phyloP scores from a whole-genome alignment of 192 early-diverging fungal genomes.

The Coemansia aciculifera region DNA sequence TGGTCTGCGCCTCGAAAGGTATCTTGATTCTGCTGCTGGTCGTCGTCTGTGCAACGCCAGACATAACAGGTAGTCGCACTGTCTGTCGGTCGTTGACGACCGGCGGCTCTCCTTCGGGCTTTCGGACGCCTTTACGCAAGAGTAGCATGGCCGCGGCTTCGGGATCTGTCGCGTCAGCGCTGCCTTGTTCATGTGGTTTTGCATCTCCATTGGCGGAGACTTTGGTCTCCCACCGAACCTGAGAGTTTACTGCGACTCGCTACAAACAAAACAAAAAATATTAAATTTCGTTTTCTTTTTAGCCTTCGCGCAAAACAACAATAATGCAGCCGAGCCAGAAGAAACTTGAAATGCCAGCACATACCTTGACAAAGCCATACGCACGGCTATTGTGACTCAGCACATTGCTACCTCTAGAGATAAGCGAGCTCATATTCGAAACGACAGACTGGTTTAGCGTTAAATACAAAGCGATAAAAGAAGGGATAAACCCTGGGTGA shows the following conservation, averaged over 20 bases:
- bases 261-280: constrained; percentile 14
- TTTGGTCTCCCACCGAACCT: constrained; percentile 41
- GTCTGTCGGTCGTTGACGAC: constrained; percentile 22
- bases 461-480: neutral
- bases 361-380: constrained; percentile 2
- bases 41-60: neutral
- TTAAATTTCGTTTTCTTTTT: neutral
- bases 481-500: neutral
- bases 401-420: constrained; percentile 1
- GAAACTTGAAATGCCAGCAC: neutral
- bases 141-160: constrained; percentile 20
- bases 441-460: neutral
- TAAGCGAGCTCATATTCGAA: constrained; percentile 10
- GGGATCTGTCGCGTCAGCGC: neutral
- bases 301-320: neutral
- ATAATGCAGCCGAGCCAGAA: neutral
- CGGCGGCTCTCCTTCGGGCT: neutral
- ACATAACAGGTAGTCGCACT: constrained; percentile 20
- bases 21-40: neutral
- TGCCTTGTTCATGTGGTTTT: neutral
- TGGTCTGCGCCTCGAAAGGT: neutral
- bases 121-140: constrained; percentile 13
- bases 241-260: constrained; percentile 12
- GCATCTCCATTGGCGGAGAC: neutral
- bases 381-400: neutral